phyloP scores from a whole-genome alignment of 2,329 filamentous ascomycete species.

The Sarocladium strictum region DNA sequence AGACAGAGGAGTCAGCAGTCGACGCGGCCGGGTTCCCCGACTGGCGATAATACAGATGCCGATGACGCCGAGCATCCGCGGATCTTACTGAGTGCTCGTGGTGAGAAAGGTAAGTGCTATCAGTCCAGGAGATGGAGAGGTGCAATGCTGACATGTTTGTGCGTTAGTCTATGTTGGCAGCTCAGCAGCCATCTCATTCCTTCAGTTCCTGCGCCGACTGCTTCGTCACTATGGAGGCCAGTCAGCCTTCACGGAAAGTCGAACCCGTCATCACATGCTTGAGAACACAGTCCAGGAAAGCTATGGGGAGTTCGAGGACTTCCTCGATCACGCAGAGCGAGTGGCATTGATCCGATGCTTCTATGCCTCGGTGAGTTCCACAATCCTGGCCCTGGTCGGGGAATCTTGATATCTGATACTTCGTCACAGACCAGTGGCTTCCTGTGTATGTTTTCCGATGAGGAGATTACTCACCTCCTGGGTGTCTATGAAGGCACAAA shows the following conservation, averaged over 20 bases:
- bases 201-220: conserved; percentile 2
- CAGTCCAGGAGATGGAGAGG: no score
- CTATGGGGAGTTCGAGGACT: conserved; percentile 6
- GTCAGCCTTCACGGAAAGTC: conserved; percentile 7
- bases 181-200: conserved; percentile 7
- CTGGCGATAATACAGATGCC: background rate
- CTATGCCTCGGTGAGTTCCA: background rate
- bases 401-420: background rate
- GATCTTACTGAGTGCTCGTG: conserved; percentile 4
- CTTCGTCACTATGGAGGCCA: conserved; percentile 5
- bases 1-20: background rate
- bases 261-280: conserved; percentile 4
- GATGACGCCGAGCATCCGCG: conserved; percentile 4
- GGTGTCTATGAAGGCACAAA: background rate
- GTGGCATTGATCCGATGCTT: conserved; percentile 1
- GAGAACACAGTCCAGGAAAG: conserved; percentile 5
- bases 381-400: background rate
- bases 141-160: no score
- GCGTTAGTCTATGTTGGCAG: conserved; percentile 8
- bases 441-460: background rate
- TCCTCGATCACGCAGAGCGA: background rate
- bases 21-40: background rate
- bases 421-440: background rate
- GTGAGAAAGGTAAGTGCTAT: conserved; percentile 1
- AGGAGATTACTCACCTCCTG: background rate